Evolutionary conservation across 106 monocot genomes (phyloP).

Genomic region (Dioscorea dumetorum): DNA sequence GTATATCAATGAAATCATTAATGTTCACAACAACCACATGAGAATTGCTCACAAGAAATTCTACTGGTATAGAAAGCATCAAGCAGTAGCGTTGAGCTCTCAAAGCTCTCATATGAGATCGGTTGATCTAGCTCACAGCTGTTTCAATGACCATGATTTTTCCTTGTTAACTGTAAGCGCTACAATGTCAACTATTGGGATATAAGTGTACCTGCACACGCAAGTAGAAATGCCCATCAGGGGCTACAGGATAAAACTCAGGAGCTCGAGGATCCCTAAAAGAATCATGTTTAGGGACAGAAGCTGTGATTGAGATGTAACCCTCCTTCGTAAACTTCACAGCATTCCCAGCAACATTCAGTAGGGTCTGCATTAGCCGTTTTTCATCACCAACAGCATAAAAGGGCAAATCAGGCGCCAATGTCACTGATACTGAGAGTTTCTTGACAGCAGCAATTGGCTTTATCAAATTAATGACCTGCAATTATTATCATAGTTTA

Average conservation of each 20-base stretch:
- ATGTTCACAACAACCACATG: no score
- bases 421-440: conserved; percentile 33
- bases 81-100: no score
- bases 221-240: conserved; percentile 67
- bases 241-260: conserved; percentile 45
- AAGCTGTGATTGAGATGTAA: conserved; percentile 54
- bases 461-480: conserved; percentile 90
- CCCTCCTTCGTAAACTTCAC: conserved; percentile 92
- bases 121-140: no score
- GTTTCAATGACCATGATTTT: no score
- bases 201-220: conserved; percentile 61
- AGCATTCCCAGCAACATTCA: conserved; percentile 85
- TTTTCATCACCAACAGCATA: conserved; percentile 83
- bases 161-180: no score
- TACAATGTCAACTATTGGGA: background rate
- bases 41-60: no score
- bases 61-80: no score
- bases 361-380: conserved; percentile 58
- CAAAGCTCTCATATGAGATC: no score
- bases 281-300: conserved; percentile 51
- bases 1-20: no score
- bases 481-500: background rate
- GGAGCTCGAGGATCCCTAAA: conserved; percentile 43
- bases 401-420: conserved; percentile 68
- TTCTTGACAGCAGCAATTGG: conserved; percentile 82